Evolutionary conservation across 352 stramenopile species (phyloP).

Genomic region (Phytopythium ostracodes): DNA sequence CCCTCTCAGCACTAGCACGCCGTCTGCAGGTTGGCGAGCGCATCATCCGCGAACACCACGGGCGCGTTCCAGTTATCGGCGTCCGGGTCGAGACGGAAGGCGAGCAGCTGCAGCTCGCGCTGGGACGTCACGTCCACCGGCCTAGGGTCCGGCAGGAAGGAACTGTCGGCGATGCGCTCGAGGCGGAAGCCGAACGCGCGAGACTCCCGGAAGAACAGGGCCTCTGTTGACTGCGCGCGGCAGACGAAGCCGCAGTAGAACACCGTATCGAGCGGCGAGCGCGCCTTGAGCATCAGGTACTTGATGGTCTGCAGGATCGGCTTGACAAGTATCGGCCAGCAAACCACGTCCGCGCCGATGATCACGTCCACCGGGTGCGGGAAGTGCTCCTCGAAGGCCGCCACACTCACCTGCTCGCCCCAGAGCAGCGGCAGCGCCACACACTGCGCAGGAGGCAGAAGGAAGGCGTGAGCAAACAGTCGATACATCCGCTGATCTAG

Average conservation of each 20-base stretch:
- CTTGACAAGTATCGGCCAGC: slow-evolving; percentile 63
- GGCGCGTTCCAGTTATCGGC: slow-evolving; percentile 30
- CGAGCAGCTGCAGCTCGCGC: slow-evolving; percentile 41
- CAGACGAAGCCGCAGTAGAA: slow-evolving; percentile 71
- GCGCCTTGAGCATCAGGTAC: slow-evolving; percentile 39
- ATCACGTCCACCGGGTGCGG: slow-evolving; percentile 46
- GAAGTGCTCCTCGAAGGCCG: slow-evolving; percentile 43
- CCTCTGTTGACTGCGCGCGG: slow-evolving; percentile 45
- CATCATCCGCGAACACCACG: slow-evolving; percentile 30
- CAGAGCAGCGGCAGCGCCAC: slow-evolving; percentile 39
- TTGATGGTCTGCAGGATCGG: slow-evolving; percentile 74
- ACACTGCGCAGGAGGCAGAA: slow-evolving; percentile 21
- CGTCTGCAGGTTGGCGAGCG: slow-evolving; percentile 40
- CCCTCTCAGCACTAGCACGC: slow-evolving; percentile 29
- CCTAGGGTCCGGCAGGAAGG: slow-evolving; percentile 36
- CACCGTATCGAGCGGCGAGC: slow-evolving; percentile 25
- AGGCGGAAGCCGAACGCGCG: slow-evolving; percentile 36
- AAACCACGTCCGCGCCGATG: slow-evolving; percentile 67
- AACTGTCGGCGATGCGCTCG: slow-evolving; percentile 24
- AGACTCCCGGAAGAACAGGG: slow-evolving; percentile 46
- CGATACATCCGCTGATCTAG: no score
- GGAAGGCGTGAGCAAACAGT: neutral
- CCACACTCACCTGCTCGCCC: slow-evolving; percentile 39
- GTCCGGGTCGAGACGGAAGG: slow-evolving; percentile 37
- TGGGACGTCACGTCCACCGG: slow-evolving; percentile 37